Base-by-base conservation (phyloP, 495 filamentous ascomycete species). In the Penicillium bialowiezense region DNA sequence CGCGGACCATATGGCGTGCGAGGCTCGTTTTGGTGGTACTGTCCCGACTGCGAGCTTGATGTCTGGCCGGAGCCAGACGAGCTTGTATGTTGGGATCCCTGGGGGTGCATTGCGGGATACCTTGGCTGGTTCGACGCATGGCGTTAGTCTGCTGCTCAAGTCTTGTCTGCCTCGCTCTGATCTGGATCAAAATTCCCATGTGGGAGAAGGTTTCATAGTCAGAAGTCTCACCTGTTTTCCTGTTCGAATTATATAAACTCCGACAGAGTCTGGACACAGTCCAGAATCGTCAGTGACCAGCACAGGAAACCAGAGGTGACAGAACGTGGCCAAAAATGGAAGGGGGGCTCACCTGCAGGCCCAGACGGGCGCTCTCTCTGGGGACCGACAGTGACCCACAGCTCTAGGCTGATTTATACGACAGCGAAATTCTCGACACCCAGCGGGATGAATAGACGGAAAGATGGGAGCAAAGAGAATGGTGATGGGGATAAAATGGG, bases 101-200 rank as follows among this genome's bases (percentile, higher is more conserved):
- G 70, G 52, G 63, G 69, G 61, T 63, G 72, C 73, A 68, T 68
- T 51, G 50, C 68, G 42, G 24, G 14, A 19, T 13, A 60, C 10
- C 12, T 21, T 12, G 18, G 17, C 35, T 48, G 17, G 13, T 9
- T 14, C 2, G 39, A 2, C 21, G n/a, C 7, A 15, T 13, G n/a
- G 18, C 21, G 44, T 47, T 17, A 47, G 44, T 33, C 5, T 3
- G 7, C 10, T 29, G n/a, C 7, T 19, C 21, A 1, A 7, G 14
- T 1, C 8, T 39, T 17, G 4, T 5, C 10, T 7, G 17, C 1
- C 29, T 7, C 10, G 5, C 26, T 23, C 12, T 1, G 21, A 12
- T 24, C 31, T 8, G 3, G 23, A 26, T 10, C 31, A 29, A 28
- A 20, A 28, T n/a, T 7, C 6, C 5, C 14, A 14, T 36, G 28